Evolutionary conservation across 768 basidiomycete genomes (phyloP), one percentile per base, ranked within the genome.

Genomic region (Hemileccinum impolitum): DNA sequence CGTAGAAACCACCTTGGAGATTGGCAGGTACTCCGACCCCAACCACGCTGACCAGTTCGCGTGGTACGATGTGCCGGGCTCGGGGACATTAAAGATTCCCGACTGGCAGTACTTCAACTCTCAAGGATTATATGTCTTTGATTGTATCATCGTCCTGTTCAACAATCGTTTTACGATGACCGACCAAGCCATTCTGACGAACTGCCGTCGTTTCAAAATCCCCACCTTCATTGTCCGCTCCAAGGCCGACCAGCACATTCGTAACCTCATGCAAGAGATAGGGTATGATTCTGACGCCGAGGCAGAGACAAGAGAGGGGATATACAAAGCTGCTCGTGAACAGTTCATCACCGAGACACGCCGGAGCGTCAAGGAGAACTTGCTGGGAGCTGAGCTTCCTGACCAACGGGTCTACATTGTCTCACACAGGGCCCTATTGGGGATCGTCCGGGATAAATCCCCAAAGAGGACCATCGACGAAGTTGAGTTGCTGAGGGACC

Each of bases 1-100:
- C 40, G 58, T 57, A 3, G 71, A 70, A 36, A 72, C 69, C 11
- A 72, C 70, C 17, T 31, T 55, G 32, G 49, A 58, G 37, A 45
- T 70, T 10, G 55, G 51, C 1, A 58, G 70, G 34, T 72, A 69
- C 40, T 49, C 54, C 18, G 60, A 71, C 41, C 55, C 61, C 15
- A 61, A 47, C 17, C 48, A 60, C 7, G 39, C 53, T 0, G 50
- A 58, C 47, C 60, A 55, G 17, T 58, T 65, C 37, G 59, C 61
- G 17, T 73, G 72, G 71, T 72, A 68, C 43, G 70, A 72, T 32
- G 48, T 72, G 23, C 72, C 70, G 0, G 71, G 71, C 14, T 70
- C 70, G 9, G 69, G 67, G 7, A 72, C 71, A 2, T 47, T 65
- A n/a, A 61, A 55, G 34, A 53, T 70, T 40, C 61, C 67, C 17